These are phyloP conservation scores for Volutella citrinella DNA, from an alignment of 2,329 filamentous ascomycete species.

Conservation along the genomic window DNA sequence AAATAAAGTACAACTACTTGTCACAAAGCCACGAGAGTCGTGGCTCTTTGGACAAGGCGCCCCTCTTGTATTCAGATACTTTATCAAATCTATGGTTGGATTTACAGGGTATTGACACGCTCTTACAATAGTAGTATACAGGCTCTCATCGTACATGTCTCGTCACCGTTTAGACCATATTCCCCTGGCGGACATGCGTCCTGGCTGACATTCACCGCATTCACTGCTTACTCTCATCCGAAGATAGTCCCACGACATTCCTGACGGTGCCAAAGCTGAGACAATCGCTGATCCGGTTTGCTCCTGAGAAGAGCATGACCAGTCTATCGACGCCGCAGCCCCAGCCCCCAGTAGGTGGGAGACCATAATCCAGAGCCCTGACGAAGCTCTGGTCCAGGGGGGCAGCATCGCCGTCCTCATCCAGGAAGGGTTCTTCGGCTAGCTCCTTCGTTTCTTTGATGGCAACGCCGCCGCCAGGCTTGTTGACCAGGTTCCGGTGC, in stretches of 20 bases:
- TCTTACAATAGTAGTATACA: conserved; percentile 25
- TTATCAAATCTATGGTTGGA: too few species aligned
- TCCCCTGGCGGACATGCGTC: too few species aligned
- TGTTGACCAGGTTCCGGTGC: conserved; percentile 41
- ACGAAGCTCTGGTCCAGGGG: conserved; percentile 77
- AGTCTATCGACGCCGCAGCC: conserved; percentile 89
- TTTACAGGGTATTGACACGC: conserved; percentile 13
- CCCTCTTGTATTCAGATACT: too few species aligned
- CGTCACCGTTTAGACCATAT: conserved; percentile 3
- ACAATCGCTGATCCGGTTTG: conserved; percentile 78
- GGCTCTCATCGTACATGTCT: conserved; percentile 19
- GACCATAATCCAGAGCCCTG: conserved; percentile 77
- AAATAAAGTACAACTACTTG: too few species aligned
- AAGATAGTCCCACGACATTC: conserved; percentile 57
- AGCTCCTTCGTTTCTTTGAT: conserved; percentile 21
- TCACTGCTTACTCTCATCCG: conserved; percentile 25
- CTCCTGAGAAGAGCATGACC: conserved; percentile 84
- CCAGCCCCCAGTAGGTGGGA: conserved; percentile 97
- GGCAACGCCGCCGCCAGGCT: conserved; percentile 28
- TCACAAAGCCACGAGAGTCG: too few species aligned
- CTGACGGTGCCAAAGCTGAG: conserved; percentile 84
- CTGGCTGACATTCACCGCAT: too few species aligned
- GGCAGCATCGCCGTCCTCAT: conserved; percentile 43
- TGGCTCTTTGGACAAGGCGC: too few species aligned
- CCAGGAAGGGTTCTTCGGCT: conserved; percentile 39